phyloP scores from a whole-genome alignment of 192 early-diverging fungal genomes.

The Powellomyces hirtus region DNA sequence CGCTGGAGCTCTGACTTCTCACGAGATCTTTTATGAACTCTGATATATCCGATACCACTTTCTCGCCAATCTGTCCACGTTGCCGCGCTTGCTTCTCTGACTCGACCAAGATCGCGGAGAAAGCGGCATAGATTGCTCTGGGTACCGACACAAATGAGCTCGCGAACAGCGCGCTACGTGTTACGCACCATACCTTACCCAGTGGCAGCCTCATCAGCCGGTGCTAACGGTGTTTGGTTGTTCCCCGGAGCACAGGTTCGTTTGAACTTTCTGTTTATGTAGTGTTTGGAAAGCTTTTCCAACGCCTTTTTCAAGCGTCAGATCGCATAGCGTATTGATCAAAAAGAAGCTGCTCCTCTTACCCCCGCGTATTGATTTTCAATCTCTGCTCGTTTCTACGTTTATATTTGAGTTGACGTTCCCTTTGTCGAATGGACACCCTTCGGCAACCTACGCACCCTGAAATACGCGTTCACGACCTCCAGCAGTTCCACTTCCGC shows the following conservation, averaged over 20 bases:
- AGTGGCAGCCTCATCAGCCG: conserved; percentile 1
- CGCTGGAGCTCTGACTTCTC: conserved; percentile 21
- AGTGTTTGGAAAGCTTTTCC: conserved; percentile 39
- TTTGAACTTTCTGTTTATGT: conserved; percentile 23
- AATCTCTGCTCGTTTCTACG: conserved; percentile 41
- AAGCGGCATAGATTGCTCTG: conserved; percentile 37
- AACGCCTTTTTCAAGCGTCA: conserved; percentile 7
- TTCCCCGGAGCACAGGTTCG: neutral
- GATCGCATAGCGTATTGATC: neutral
- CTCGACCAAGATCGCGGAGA: conserved; percentile 35
- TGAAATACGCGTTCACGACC: conserved; percentile 29
- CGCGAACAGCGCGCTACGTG: neutral
- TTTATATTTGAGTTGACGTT: neutral
- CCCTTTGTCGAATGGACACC: neutral
- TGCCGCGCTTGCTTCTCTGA: conserved; percentile 36
- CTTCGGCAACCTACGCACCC: conserved; percentile 11
- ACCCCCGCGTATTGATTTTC: conserved; percentile 32
- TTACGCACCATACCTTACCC: neutral
- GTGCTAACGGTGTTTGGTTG: conserved; percentile 12
- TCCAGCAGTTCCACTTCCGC: conserved; percentile 45
- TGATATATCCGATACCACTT: conserved; percentile 30
- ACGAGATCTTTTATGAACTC: conserved; percentile 45
- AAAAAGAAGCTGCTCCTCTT: neutral
- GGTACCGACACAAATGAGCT: no score
- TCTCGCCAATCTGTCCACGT: conserved; percentile 27